Evolutionary conservation across 1,139 yeast species (phyloP), one percentile per base, ranked within the genome.

Genomic region (Hemisphaericaspora xylanilytica): DNA sequence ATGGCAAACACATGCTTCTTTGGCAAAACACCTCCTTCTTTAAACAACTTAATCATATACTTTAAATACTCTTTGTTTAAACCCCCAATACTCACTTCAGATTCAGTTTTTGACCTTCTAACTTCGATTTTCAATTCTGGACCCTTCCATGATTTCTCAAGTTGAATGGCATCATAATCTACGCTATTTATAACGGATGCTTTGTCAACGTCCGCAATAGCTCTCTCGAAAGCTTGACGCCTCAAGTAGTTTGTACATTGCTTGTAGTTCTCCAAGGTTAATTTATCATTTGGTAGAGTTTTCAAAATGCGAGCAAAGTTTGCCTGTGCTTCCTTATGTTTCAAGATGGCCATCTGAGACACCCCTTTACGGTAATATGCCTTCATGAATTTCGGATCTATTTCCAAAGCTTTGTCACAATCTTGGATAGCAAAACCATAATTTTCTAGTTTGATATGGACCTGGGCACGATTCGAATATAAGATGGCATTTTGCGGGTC

Each of bases 401-500:
- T 57, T 36, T 70, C 73, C 36, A 92, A 69, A 1, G 97, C 90
- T 35, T 65, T 63, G 28, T 82, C 76, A 50, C 96, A 84, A 58
- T 90, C 97, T 13, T 63, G 68, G 4, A 90, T 76, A 1, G 97
- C 95, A 36, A 79, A 71, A 2, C 97, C 97, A 59, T 85, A 90
- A 52, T 81, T 83, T 57, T 92, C 98, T 40, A 82, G 63, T 57
- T 87, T 86, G 56, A 90, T 80, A 50, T 89, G 83, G 1, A 88
- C 96, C 47, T 88, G 95, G 0, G 98, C 97, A 47, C 97, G 71
- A 63, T 92, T 92, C 22, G 96, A 81, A 58, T 67, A 86, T 54
- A 80, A 84, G 14, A 90, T 78, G 1, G 94, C 86, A 45, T 83
- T 80, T n/a, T 67, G 53, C 5, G 77, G 65, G 51, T 85, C 85